A percentile compares a stretch with the other conserved stretches of the same genome.
Conservation (phyloP, 306 rosid species). For the Acacia acuminata region DNA sequence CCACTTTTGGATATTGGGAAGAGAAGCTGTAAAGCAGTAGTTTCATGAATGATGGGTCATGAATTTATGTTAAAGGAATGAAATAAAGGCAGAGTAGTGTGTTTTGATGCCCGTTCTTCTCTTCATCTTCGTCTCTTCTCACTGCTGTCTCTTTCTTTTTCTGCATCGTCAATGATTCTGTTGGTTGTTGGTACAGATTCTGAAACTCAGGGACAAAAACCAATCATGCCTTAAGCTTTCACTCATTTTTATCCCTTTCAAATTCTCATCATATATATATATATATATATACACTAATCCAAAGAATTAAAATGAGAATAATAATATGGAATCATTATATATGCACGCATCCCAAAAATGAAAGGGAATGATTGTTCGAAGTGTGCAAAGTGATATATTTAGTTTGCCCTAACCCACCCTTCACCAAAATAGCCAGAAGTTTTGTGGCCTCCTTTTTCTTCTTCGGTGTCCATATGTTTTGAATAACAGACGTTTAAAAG, state of each 20-base stretch:
- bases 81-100: background rate
- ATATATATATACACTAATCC: background rate
- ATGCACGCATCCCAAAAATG: background rate
- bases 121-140: background rate
- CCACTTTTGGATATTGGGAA: background rate
- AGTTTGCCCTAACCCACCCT: background rate
- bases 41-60: background rate
- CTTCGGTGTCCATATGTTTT: background rate
- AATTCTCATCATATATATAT: too few species aligned
- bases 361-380: background rate
- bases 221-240: background rate
- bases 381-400: too few species aligned
- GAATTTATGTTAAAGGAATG: background rate
- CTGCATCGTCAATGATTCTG: background rate
- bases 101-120: background rate
- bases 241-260: background rate
- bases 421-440: background rate
- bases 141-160: background rate
- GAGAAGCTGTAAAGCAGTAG: background rate
- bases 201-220: background rate
- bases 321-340: background rate
- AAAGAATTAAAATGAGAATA: background rate
- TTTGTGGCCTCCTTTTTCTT: background rate
- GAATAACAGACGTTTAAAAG: background rate
- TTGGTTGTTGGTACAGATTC: conserved; percentile 2